These are phyloP conservation scores for Tetracladium setigerum DNA, from an alignment of 495 filamentous ascomycete species.

Conservation along the genomic window DNA sequence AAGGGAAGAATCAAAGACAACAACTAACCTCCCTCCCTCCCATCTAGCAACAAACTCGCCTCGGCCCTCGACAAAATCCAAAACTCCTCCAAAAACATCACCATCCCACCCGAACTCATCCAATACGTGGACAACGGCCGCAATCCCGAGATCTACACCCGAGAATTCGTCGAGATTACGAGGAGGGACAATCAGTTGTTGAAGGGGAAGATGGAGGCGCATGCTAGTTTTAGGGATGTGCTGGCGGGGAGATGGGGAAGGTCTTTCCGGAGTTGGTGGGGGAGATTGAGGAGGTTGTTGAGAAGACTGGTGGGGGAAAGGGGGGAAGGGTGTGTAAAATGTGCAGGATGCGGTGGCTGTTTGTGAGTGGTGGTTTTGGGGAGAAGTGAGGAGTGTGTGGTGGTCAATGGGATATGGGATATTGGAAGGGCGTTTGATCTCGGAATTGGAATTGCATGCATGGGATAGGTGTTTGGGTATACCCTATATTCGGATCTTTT, in stretches of 20 bases:
- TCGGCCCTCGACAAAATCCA: conserved; percentile 35
- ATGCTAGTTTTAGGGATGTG: conserved; percentile 70
- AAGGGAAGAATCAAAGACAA: no score
- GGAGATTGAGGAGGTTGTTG: conserved; percentile 60
- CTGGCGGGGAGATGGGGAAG: conserved; percentile 71
- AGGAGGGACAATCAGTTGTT: conserved; percentile 76
- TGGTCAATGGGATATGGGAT: no score
- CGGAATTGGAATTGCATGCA: no score
- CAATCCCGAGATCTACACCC: conserved; percentile 97
- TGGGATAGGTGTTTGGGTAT: no score
- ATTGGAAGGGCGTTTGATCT: no score
- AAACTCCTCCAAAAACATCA: conserved; percentile 21
- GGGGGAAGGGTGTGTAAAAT: background rate
- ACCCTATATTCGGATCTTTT: no score
- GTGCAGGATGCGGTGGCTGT: background rate
- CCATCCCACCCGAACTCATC: conserved; percentile 82
- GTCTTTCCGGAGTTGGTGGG: conserved; percentile 69
- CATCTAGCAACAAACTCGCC: conserved; percentile 22
- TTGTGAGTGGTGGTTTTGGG: background rate
- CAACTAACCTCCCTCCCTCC: background rate
- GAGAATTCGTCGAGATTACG: conserved; percentile 91
- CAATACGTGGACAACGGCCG: conserved; percentile 87
- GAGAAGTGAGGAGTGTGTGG: background rate
- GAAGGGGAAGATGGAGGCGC: conserved; percentile 78
- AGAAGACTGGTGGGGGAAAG: conserved; percentile 25